phyloP scores from a whole-genome alignment of 371 early-diverging fungal species.

The Lichtheimia hyalospora region DNA sequence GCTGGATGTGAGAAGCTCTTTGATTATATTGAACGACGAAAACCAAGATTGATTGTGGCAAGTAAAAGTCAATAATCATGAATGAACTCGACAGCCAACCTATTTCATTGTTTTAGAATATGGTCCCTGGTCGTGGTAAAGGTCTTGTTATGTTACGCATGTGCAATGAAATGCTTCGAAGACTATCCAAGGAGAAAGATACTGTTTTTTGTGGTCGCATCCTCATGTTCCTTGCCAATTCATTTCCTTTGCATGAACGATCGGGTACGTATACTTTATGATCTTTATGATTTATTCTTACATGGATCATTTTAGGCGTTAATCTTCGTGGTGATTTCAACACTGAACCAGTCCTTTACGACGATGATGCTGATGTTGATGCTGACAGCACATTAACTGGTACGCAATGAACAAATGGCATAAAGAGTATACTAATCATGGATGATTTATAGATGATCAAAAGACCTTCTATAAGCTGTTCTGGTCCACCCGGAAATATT shows the following conservation, averaged over 20 bases:
- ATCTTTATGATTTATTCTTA: neutral
- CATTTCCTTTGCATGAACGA: conserved; percentile 79
- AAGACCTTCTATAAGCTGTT: conserved; percentile 48
- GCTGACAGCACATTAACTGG: conserved; percentile 35
- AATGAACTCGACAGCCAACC: neutral
- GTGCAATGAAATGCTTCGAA: conserved; percentile 81
- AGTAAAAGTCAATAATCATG: conserved; percentile 2
- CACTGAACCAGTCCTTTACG: conserved; percentile 57
- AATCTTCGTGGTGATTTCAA: conserved; percentile 85
- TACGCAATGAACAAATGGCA: conserved; percentile 14
- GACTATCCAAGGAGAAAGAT: conserved; percentile 77
- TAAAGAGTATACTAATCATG: neutral
- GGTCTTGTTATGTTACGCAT: conserved; percentile 78
- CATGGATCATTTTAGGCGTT: conserved; percentile 49
- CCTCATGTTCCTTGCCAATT: conserved; percentile 76
- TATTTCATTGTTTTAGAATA: conserved; percentile 40
- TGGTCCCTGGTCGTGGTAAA: conserved; percentile 75
- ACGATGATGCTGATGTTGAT: conserved; percentile 55
- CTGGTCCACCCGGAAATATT: conserved; percentile 44
- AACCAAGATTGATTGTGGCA: conserved; percentile 57
- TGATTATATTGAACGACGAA: conserved; percentile 64
- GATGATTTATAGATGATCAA: conserved; percentile 30
- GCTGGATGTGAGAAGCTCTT: conserved; percentile 59
- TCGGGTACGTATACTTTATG: conserved; percentile 36
- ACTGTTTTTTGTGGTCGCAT: conserved; percentile 84